These are phyloP conservation scores for Stipa capillata DNA, from an alignment of 176 grass and related monocot genomes.

Conservation along the genomic window DNA sequence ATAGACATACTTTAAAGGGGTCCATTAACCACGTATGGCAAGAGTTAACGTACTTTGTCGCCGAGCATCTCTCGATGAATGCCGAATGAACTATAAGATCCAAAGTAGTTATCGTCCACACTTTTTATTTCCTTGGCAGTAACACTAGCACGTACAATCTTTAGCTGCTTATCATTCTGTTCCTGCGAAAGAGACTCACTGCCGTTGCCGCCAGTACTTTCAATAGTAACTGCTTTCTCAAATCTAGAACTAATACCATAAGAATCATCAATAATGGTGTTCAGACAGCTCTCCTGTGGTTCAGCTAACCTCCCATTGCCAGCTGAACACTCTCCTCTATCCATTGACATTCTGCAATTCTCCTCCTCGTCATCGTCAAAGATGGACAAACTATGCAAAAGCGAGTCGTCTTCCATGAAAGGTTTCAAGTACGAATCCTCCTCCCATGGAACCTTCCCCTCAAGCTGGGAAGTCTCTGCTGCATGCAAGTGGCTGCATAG, in stretches of 20 bases:
- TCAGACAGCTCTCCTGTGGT: not conserved
- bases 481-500: constrained; percentile 37
- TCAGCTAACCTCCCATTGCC: constrained; percentile 7
- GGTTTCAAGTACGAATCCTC: constrained; percentile 73
- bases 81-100: constrained; percentile 80
- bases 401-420: constrained; percentile 65
- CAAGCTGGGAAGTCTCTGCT: constrained; percentile 16
- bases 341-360: constrained; percentile 10
- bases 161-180: constrained; percentile 46
- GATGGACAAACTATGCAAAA: constrained; percentile 69
- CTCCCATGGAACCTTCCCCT: constrained; percentile 55
- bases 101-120: constrained; percentile 89
- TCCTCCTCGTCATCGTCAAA: constrained; percentile 49
- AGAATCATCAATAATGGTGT: not conserved
- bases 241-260: constrained; percentile 18
- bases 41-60: constrained; percentile 59
- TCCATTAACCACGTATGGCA: not conserved
- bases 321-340: constrained; percentile 31
- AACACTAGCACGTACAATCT: constrained; percentile 40
- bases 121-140: constrained; percentile 53
- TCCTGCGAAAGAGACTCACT: constrained; percentile 6
- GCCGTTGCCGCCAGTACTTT: not conserved
- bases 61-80: constrained; percentile 97
- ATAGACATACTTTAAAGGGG: not conserved
- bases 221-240: constrained; percentile 14